Conservation (phyloP, 352 stramenopile genomes). For the Phytophthora fragariaefolia region DNA sequence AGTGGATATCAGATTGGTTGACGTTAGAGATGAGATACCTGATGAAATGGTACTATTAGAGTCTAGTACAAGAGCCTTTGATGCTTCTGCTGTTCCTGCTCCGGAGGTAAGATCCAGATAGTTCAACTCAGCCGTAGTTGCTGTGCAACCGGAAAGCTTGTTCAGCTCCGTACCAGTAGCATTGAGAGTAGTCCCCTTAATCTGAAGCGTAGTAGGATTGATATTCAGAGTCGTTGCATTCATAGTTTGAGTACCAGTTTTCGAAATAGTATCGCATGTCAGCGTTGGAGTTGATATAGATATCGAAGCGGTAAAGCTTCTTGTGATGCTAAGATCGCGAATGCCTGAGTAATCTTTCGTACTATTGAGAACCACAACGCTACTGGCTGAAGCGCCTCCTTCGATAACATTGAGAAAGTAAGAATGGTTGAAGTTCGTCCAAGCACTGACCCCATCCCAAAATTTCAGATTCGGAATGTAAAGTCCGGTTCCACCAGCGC, state of each 20-base stretch:
- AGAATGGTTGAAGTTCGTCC: background rate
- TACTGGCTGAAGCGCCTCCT: background rate
- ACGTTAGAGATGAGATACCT: background rate
- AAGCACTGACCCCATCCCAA: background rate
- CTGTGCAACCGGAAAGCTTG: background rate
- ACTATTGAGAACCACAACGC: background rate
- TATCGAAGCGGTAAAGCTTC: background rate
- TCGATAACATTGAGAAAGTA: background rate
- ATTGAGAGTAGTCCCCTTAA: background rate
- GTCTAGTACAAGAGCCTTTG: background rate
- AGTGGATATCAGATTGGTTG: background rate
- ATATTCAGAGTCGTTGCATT: constrained; percentile 8
- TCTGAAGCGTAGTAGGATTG: constrained; percentile 10
- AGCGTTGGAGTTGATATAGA: constrained; percentile 1
- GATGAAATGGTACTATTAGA: background rate
- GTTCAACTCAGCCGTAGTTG: background rate
- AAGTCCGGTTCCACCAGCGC: background rate
- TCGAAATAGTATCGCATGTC: constrained; percentile 9
- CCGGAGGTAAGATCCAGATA: background rate
- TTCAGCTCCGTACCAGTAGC: background rate
- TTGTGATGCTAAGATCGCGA: background rate
- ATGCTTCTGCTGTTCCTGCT: background rate
- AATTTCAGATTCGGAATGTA: background rate
- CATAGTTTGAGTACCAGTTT: constrained; percentile 11
- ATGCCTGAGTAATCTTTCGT: background rate